These are phyloP conservation scores for Pseudofabraea citricarpa DNA, from an alignment of 2,329 filamentous ascomycete species.

Conservation along the genomic window DNA sequence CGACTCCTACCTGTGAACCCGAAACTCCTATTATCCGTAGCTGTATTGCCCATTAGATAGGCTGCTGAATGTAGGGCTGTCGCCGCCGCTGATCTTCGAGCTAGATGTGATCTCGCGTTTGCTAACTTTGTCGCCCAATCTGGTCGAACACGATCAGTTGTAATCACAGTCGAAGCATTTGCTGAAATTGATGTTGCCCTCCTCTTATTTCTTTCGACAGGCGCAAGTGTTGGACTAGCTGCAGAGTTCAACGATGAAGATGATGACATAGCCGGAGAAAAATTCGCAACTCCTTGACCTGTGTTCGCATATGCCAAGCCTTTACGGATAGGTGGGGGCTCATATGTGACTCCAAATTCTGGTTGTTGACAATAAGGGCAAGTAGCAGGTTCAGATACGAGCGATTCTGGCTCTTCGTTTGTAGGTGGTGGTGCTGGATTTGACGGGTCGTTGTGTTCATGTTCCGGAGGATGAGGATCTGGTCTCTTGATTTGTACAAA, in stretches of 20 bases:
- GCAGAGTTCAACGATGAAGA: conserved; percentile 69
- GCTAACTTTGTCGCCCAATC: conserved; percentile 92
- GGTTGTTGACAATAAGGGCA: conserved; percentile 95
- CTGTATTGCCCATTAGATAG: conserved; percentile 70
- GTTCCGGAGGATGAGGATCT: conserved; percentile 85
- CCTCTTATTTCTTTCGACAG: conserved; percentile 34
- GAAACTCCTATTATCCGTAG: conserved; percentile 23
- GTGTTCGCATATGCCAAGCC: conserved; percentile 67
- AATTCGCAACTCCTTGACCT: conserved; percentile 44
- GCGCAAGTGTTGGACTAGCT: conserved; percentile 24
- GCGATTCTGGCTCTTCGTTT: conserved; percentile 46
- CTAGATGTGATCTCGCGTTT: conserved; percentile 77
- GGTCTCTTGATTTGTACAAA: conserved; percentile 97
- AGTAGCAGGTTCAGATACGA: conserved; percentile 85
- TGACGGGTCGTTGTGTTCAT: conserved; percentile 35
- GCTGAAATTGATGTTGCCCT: conserved; percentile 72
- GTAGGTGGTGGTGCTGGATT: conserved; percentile 27
- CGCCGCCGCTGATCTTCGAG: conserved; percentile 83
- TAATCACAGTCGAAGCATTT: conserved; percentile 79
- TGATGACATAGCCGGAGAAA: conserved; percentile 75
- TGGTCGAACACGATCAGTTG: conserved; percentile 85
- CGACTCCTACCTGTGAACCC: conserved; percentile 22
- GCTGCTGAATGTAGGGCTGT: conserved; percentile 93
- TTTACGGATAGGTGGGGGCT: conserved; percentile 80
- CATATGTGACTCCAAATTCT: conserved; percentile 95